Conservation (phyloP, 257 asterid genomes). For the Lithospermum erythrorhizon region DNA sequence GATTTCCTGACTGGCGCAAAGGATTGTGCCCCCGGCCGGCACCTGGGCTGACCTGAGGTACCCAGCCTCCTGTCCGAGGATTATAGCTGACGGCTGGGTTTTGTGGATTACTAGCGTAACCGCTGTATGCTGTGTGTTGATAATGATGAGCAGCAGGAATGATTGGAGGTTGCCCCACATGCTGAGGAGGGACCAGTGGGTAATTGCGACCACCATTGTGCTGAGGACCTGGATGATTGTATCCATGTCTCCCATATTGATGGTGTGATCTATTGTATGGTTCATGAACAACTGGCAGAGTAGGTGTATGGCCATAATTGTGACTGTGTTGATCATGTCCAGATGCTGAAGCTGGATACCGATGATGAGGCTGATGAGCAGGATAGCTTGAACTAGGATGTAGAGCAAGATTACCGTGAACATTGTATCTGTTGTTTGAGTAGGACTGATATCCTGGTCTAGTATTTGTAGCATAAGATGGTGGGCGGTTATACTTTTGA, state of each 20-base stretch:
- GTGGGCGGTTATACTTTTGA: constrained; percentile 30
- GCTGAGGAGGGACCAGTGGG: constrained; percentile 23
- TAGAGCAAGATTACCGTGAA: constrained; percentile 17
- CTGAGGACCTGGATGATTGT: constrained; percentile 28
- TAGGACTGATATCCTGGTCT: constrained; percentile 20
- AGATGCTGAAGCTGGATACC: constrained; percentile 20
- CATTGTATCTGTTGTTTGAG: constrained; percentile 24
- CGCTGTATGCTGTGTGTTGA: constrained; percentile 33
- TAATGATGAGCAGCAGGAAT: constrained; percentile 25
- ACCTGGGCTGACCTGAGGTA: constrained; percentile 26
- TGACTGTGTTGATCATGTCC: constrained; percentile 36
- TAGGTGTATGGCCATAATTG: constrained; percentile 25
- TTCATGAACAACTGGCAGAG: constrained; percentile 19
- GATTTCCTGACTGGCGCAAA: constrained; percentile 47
- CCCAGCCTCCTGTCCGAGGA: constrained; percentile 23
- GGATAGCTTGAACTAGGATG: constrained; percentile 27
- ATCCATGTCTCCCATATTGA: constrained; percentile 33
- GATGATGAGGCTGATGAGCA: constrained; percentile 5
- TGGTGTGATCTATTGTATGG: constrained; percentile 32
- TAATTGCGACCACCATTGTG: constrained; percentile 34
- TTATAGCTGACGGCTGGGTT: constrained; percentile 23
- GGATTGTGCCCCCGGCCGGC: constrained; percentile 39
- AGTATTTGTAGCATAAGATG: constrained; percentile 25
- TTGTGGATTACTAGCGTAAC: constrained; percentile 22
- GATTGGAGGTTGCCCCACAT: constrained; percentile 21